These are phyloP conservation scores for Leptodontidium sp. DNA, from an alignment of 2,329 filamentous ascomycete genomes.

Conservation along the genomic window DNA sequence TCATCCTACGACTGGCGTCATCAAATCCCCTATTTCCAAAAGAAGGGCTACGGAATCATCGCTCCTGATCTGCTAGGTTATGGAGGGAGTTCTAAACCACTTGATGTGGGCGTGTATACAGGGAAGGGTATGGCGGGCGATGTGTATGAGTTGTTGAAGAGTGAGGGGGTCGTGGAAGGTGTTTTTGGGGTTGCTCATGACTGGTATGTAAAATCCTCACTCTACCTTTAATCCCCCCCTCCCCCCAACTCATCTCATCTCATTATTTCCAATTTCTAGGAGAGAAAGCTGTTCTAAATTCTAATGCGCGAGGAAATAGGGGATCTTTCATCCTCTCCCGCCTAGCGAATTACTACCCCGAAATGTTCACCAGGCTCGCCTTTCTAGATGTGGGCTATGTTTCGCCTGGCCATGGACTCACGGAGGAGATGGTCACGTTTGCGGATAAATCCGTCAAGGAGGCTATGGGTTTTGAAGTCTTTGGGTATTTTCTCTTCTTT, in stretches of 20 bases:
- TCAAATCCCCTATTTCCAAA: constrained; percentile 36
- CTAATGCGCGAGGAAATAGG: constrained; percentile 10
- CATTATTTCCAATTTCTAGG: background rate
- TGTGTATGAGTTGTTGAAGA: constrained; percentile 46
- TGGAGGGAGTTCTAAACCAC: constrained; percentile 48
- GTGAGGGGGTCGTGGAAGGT: constrained; percentile 27
- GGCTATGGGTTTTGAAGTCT: constrained; percentile 31
- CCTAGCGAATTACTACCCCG: constrained; percentile 32
- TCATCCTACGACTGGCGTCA: constrained; percentile 52
- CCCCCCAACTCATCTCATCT: too few relatives aligned
- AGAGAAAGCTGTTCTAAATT: background rate
- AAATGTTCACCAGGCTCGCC: constrained; percentile 30
- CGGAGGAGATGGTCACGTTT: constrained; percentile 25
- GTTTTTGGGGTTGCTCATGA: constrained; percentile 31
- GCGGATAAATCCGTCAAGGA: constrained; percentile 30
- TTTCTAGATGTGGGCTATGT: constrained; percentile 36
- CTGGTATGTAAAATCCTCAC: constrained; percentile 19
- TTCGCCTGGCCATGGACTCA: constrained; percentile 27
- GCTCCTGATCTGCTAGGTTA: constrained; percentile 53
- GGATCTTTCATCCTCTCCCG: constrained; percentile 36
- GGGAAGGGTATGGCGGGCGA: constrained; percentile 46
- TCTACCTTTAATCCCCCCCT: background rate
- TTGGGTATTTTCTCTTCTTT: constrained; percentile 40
- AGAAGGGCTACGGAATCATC: constrained; percentile 52
- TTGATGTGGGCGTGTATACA: constrained; percentile 42